phyloP scores from a whole-genome alignment of 1,139 yeast genomes.

The Candida gigantensis region DNA sequence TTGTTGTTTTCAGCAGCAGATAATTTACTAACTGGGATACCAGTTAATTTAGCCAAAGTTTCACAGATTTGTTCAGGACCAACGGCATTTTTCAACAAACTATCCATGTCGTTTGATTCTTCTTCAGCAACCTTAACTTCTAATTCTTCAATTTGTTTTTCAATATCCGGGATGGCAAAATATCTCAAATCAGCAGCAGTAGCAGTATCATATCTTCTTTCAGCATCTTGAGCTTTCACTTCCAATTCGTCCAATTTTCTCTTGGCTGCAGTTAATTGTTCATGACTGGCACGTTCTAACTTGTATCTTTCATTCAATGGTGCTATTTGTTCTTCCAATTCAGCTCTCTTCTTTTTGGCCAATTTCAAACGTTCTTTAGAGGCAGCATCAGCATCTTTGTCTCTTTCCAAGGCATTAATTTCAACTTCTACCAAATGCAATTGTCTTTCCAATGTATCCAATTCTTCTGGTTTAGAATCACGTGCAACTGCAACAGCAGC shows the following conservation, averaged over 20 bases:
- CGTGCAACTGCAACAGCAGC: conserved; percentile 98
- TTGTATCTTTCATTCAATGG: conserved; percentile 86
- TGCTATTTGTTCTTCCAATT: conserved; percentile 76
- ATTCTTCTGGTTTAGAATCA: conserved; percentile 96
- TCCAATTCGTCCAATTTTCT: conserved; percentile 90
- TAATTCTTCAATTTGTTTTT: conserved; percentile 70
- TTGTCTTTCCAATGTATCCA: conserved; percentile 91
- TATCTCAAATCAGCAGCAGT: conserved; percentile 94
- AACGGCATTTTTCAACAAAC: conserved; percentile 83
- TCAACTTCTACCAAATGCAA: conserved; percentile 90
- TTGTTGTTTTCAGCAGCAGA: conserved; percentile 94
- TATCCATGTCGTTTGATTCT: conserved; percentile 59
- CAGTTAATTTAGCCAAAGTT: conserved; percentile 95
- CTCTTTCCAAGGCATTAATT: conserved; percentile 95
- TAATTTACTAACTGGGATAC: conserved; percentile 96
- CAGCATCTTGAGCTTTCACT: conserved; percentile 92
- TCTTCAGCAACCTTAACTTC: conserved; percentile 79
- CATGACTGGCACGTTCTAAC: conserved; percentile 90
- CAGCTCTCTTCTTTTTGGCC: conserved; percentile 80
- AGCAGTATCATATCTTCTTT: conserved; percentile 92
- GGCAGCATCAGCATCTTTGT: conserved; percentile 81
- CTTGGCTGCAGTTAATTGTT: conserved; percentile 84
- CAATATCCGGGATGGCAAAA: conserved; percentile 94
- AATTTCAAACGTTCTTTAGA: conserved; percentile 82
- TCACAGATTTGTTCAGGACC: conserved; percentile 93